Evolutionary conservation across 352 stramenopile species (phyloP).

Genomic region (Globisporangium orthogonon): DNA sequence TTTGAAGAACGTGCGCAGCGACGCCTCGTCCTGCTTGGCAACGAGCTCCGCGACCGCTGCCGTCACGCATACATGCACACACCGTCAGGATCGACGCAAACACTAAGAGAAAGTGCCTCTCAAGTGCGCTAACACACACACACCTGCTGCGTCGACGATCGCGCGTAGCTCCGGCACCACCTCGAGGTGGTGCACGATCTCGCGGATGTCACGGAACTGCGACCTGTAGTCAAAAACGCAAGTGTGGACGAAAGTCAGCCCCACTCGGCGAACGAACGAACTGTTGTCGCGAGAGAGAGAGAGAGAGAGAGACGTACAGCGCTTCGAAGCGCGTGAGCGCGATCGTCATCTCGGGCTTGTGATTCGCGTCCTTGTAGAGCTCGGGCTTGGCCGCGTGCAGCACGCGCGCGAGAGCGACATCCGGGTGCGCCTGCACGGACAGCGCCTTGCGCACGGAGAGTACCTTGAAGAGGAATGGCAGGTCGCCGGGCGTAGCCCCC

Average conservation of each 20-base stretch:
- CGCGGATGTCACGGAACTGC: constrained; percentile 86
- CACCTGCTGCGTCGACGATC: constrained; percentile 19
- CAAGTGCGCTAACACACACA: constrained; percentile 1
- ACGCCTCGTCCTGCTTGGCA: constrained; percentile 23
- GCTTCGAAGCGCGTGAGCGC: constrained; percentile 96
- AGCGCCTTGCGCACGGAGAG: constrained; percentile 96
- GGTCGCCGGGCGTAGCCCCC: constrained; percentile 34
- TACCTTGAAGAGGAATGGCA: constrained; percentile 99
- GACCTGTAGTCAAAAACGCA: constrained; percentile 25
- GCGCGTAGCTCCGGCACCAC: constrained; percentile 78
- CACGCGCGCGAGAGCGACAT: constrained; percentile 69
- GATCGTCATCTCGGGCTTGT: constrained; percentile 99
- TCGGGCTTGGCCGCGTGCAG: constrained; percentile 85
- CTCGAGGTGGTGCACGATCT: constrained; percentile 80
- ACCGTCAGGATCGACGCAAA: not conserved
- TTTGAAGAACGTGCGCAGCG: constrained; percentile 70
- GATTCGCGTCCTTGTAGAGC: constrained; percentile 97
- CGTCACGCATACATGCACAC: not conserved
- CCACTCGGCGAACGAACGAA: too few species aligned
- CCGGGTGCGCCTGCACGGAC: constrained; percentile 94
- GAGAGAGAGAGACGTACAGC: constrained; percentile 34
- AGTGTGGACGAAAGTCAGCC: not conserved
- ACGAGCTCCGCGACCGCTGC: constrained; percentile 33
- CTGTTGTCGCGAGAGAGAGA: too few species aligned
- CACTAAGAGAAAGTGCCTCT: not conserved